phyloP scores from a whole-genome alignment of 768 basidiomycete species.

The Clavulina sp. region DNA sequence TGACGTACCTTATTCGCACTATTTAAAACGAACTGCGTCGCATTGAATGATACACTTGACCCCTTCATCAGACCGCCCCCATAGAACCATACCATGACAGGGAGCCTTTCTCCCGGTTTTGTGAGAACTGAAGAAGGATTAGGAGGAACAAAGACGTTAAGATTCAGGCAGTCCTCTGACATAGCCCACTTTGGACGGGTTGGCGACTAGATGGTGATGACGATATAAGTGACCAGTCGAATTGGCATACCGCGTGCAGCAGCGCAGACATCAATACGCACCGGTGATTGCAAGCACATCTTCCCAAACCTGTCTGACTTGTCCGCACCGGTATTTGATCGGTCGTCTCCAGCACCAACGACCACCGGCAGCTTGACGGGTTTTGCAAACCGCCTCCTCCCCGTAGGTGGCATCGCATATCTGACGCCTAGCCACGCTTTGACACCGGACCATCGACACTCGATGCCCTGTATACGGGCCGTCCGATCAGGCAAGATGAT shows the following conservation, averaged over 20 bases:
- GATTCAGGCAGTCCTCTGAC: not conserved
- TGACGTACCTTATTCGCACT: not conserved
- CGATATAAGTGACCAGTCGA: not conserved
- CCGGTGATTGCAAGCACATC: not conserved
- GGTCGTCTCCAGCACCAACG: no score
- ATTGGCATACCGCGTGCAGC: not conserved
- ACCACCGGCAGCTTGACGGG: no score
- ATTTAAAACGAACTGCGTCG: not conserved
- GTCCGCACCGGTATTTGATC: no score
- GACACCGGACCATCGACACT: no score
- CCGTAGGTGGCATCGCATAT: no score
- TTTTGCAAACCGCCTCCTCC: no score
- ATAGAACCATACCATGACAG: constrained; percentile 1
- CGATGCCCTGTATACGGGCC: no score
- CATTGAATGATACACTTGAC: not conserved
- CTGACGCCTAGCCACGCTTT: no score
- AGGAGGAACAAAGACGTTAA: not conserved
- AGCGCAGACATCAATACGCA: not conserved
- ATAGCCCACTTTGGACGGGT: not conserved
- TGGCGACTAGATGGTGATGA: not conserved
- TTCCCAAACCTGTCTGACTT: not conserved
- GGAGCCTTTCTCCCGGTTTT: not conserved
- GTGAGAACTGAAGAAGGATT: no score
- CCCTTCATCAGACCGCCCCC: not conserved
- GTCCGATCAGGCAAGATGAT: no score